Base-by-base conservation (phyloP, 176 grass and related monocot species). In the Urochloa ruziziensis region DNA sequence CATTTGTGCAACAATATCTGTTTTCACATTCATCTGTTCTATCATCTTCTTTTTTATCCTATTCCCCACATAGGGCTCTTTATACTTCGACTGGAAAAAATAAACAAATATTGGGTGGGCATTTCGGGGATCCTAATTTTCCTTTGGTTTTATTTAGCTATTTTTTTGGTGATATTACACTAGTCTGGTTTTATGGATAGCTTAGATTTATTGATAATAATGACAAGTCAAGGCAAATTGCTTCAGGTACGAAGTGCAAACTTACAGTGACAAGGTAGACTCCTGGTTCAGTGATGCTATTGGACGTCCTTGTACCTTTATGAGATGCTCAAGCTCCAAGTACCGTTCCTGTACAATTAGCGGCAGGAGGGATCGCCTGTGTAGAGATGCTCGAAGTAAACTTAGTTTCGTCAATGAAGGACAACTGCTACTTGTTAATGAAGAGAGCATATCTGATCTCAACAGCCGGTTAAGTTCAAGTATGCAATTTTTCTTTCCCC, bases 341-440 rank as follows among this genome's bases (percentile, higher is more conserved):
- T 83, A 87, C 48, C 87, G 73, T 23, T 70, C 82, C 27, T 87
- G 83, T 76, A 62, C 65, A 70, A 69, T 74, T 70, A 28, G 39
- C 1, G 72, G 74, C 75, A 51, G 68, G 43, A 81, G 80, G 34
- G 83, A 56, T 61, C 73, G 56, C 34, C 49, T 64, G 39, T 98
- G 96, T 84, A 91, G 96, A 83, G 89, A 95, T 84, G 85, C 80
- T 70, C 34, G 23, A 84, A 95, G 96, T 67, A 94, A 92, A 67
- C 77, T 98, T 75, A 91, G 42, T 81, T 98, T 98, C 82, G 93
- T 89, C 33, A 98, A 98, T 16, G 96, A 98, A 85, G 96, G 89
- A 79, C 96, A 98, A 52, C 25, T 98, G 40, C 77, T 95, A 44
- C 83, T 98, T 69, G 80, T 95, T 82, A 91, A 91, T 66, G 96